Evolutionary conservation across 768 basidiomycete species (phyloP).

Genomic region (Hebeloma cylindrosporum): DNA sequence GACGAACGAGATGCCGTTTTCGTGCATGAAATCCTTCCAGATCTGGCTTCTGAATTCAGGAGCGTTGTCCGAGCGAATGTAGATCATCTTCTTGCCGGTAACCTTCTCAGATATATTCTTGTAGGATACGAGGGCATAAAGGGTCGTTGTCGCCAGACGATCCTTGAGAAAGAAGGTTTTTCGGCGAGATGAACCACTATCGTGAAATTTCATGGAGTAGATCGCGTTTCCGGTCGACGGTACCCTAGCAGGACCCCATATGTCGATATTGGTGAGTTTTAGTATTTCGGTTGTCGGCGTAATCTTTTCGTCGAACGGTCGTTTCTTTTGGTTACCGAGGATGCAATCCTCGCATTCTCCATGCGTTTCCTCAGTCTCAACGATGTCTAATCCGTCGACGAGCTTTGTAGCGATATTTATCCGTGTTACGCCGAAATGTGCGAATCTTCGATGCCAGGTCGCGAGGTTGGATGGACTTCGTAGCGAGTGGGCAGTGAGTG

Average conservation of each 20-base stretch:
- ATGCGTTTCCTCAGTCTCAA: background rate
- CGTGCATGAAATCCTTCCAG: conserved; percentile 3
- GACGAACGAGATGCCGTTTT: background rate
- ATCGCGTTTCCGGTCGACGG: conserved; percentile 13
- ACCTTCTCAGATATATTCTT: background rate
- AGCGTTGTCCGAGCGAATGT: conserved; percentile 7
- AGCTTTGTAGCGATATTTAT: conserved; percentile 12
- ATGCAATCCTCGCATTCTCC: conserved; percentile 28
- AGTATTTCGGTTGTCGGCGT: conserved; percentile 17
- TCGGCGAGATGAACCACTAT: conserved; percentile 18
- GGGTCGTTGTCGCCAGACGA: conserved; percentile 20
- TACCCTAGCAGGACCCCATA: conserved; percentile 24
- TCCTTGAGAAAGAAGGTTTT: conserved; percentile 20
- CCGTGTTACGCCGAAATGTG: conserved; percentile 14
- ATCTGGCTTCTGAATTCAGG: conserved; percentile 6
- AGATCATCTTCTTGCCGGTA: conserved; percentile 8
- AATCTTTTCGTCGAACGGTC: conserved; percentile 24
- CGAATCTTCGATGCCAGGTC: conserved; percentile 27
- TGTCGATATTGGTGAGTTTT: conserved; percentile 23
- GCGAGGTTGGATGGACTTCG: conserved; percentile 18
- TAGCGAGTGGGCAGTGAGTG: conserved; percentile 15
- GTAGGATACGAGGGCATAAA: conserved; percentile 8
- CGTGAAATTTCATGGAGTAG: conserved; percentile 26
- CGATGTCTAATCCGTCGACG: conserved; percentile 22
- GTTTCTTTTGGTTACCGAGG: conserved; percentile 18